These are phyloP conservation scores for Mucor ambiguus DNA, from an alignment of 371 early-diverging fungal species.

Conservation along the genomic window DNA sequence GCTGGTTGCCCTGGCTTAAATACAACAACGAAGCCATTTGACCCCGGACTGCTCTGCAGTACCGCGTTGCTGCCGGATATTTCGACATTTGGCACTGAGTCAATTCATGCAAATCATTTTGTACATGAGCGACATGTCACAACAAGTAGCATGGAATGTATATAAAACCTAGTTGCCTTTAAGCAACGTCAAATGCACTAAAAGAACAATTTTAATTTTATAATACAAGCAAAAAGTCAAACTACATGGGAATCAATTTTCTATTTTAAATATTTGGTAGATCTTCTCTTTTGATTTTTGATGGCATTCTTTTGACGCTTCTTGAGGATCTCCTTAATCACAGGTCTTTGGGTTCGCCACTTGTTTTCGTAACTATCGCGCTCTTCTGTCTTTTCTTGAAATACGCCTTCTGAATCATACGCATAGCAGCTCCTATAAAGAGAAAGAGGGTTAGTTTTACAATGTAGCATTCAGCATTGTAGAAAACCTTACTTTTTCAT, in stretches of 20 bases:
- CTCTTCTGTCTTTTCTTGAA: slow-evolving; percentile 36
- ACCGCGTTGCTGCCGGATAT: too few relatives aligned
- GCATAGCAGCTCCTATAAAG: slow-evolving; percentile 42
- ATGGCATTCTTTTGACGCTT: slow-evolving; percentile 41
- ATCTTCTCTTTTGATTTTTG: slow-evolving; percentile 28
- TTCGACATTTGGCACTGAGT: too few relatives aligned
- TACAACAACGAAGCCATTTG: neutral
- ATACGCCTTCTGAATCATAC: slow-evolving; percentile 45
- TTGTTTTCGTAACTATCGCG: slow-evolving; percentile 28
- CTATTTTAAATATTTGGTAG: slow-evolving; percentile 20
- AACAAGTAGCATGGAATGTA: too few relatives aligned
- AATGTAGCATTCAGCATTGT: neutral
- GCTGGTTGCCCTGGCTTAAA: slow-evolving; percentile 1
- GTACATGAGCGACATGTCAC: too few relatives aligned
- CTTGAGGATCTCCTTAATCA: slow-evolving; percentile 35
- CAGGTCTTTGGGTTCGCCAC: slow-evolving; percentile 35
- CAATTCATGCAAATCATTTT: too few relatives aligned
- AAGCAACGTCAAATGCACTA: neutral
- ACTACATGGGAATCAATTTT: neutral
- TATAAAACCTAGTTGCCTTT: too few relatives aligned
- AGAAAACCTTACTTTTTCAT: slow-evolving; percentile 37
- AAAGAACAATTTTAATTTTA: neutral
- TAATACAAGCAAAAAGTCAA: neutral
- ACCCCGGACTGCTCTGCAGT: neutral
- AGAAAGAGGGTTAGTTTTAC: neutral